Conservation (phyloP, 768 basidiomycete genomes). For the Albatrellus ellisii region DNA sequence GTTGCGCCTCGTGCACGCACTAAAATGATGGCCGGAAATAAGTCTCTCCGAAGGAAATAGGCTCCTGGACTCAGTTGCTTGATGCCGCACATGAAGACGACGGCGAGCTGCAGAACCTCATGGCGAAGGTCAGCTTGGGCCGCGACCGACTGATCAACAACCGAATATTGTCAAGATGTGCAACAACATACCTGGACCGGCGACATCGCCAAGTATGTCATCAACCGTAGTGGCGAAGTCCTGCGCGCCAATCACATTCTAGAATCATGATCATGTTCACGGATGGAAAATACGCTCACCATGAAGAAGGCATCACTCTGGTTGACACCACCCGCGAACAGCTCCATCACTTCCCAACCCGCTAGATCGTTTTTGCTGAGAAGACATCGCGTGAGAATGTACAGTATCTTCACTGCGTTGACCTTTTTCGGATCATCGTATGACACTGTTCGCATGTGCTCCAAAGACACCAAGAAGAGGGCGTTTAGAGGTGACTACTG, state of each 20-base stretch:
- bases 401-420: slow-evolving; percentile 40
- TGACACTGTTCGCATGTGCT: slow-evolving; percentile 22
- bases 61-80: slow-evolving; percentile 58
- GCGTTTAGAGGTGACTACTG: slow-evolving; percentile 37
- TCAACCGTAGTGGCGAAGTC: slow-evolving; percentile 35
- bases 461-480: slow-evolving; percentile 35
- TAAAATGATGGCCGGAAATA: slow-evolving; percentile 39
- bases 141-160: slow-evolving; percentile 4
- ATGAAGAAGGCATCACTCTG: slow-evolving; percentile 48
- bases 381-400: slow-evolving; percentile 31
- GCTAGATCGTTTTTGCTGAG: slow-evolving; percentile 40
- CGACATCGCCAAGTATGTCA: slow-evolving; percentile 30
- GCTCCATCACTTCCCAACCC: slow-evolving; percentile 65
- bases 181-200: slow-evolving; percentile 28
- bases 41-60: slow-evolving; percentile 50
- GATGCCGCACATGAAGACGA: slow-evolving; percentile 46
- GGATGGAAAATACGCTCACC: slow-evolving; percentile 20
- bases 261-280: neutral
- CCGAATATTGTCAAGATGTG: neutral
- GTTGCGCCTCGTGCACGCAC: slow-evolving; percentile 22
- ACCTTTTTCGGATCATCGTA: slow-evolving; percentile 23
- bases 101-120: slow-evolving; percentile 39
- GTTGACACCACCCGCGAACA: slow-evolving; percentile 46
- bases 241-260: slow-evolving; percentile 20
- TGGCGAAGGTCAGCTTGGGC: slow-evolving; percentile 37